phyloP scores from a whole-genome alignment of 352 stramenopile genomes.

The Phytophthora sansomeana region DNA sequence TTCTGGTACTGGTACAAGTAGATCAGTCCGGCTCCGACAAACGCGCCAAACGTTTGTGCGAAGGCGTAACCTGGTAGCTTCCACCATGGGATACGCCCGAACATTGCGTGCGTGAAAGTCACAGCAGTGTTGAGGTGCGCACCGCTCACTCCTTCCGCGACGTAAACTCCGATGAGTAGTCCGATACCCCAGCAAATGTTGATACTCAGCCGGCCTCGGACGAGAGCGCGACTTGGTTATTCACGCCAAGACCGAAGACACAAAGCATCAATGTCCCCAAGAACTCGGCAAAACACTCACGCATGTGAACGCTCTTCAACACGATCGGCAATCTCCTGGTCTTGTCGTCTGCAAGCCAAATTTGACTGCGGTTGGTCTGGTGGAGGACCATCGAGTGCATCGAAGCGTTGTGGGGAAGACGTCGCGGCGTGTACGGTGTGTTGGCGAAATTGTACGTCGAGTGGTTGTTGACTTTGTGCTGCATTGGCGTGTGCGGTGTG shows the following conservation, averaged over 20 bases:
- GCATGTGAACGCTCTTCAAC: slow-evolving; percentile 42
- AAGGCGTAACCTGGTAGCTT: slow-evolving; percentile 51
- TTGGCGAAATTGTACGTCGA: slow-evolving; percentile 33
- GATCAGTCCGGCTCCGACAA: slow-evolving; percentile 47
- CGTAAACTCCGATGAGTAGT: slow-evolving; percentile 62
- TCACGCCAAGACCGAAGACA: slow-evolving; percentile 60
- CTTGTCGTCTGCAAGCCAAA: slow-evolving; percentile 29
- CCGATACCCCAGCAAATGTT: slow-evolving; percentile 72
- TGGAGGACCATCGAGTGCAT: slow-evolving; percentile 36
- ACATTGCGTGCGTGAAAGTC: slow-evolving; percentile 58
- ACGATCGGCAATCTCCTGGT: slow-evolving; percentile 35
- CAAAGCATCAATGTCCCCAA: slow-evolving; percentile 61
- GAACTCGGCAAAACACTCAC: slow-evolving; percentile 63
- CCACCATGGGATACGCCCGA: slow-evolving; percentile 51
- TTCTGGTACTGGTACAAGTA: slow-evolving; percentile 59
- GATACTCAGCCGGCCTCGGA: slow-evolving; percentile 55
- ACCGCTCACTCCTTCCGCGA: slow-evolving; percentile 50
- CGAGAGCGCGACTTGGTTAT: slow-evolving; percentile 59
- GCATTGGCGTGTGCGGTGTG: slow-evolving; percentile 30
- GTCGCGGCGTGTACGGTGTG: slow-evolving; percentile 34
- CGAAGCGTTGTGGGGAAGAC: slow-evolving; percentile 11
- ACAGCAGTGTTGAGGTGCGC: slow-evolving; percentile 68
- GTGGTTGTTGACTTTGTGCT: slow-evolving; percentile 16
- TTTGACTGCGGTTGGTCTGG: slow-evolving; percentile 43
- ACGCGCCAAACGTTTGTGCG: slow-evolving; percentile 49